phyloP scores from a whole-genome alignment of 257 asterid species.

The Scutellaria baicalensis region DNA sequence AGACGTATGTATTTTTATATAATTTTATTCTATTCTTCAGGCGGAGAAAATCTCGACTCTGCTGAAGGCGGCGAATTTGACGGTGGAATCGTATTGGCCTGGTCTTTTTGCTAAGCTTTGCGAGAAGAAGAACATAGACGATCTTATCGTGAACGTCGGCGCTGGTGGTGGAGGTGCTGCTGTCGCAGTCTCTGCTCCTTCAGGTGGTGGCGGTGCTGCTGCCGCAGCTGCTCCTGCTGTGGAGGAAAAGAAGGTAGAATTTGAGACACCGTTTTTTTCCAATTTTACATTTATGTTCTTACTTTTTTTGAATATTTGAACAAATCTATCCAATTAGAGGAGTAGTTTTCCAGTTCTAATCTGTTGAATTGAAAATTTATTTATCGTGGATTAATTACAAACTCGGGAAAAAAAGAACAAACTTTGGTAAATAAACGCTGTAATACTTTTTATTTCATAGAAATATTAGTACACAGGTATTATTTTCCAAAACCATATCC shows the following conservation, averaged over 20 bases:
- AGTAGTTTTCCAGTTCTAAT: no score
- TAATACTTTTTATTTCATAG: no score
- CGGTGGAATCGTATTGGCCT: constrained; percentile 78
- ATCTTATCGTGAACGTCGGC: constrained; percentile 54
- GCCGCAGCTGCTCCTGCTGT: constrained; percentile 56
- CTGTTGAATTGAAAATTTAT: no score
- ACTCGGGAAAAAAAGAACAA: no score
- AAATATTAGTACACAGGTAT: neutral
- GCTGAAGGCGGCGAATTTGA: constrained; percentile 48
- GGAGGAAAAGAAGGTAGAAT: constrained; percentile 41
- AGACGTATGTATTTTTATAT: neutral
- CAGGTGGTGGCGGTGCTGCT: constrained; percentile 38
- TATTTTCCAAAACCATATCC: neutral
- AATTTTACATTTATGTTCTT: neutral
- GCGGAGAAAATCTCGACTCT: constrained; percentile 57
- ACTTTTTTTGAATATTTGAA: neutral
- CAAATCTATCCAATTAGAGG: neutral
- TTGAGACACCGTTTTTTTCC: neutral
- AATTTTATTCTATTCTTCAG: constrained; percentile 17
- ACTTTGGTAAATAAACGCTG: no score
- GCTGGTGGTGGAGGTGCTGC: constrained; percentile 65
- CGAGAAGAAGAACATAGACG: constrained; percentile 59
- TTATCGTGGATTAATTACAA: no score
- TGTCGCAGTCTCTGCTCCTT: constrained; percentile 39
- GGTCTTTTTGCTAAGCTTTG: constrained; percentile 59